phyloP scores from a whole-genome alignment of 2,329 filamentous ascomycete genomes.

The Fusarium sp. region DNA sequence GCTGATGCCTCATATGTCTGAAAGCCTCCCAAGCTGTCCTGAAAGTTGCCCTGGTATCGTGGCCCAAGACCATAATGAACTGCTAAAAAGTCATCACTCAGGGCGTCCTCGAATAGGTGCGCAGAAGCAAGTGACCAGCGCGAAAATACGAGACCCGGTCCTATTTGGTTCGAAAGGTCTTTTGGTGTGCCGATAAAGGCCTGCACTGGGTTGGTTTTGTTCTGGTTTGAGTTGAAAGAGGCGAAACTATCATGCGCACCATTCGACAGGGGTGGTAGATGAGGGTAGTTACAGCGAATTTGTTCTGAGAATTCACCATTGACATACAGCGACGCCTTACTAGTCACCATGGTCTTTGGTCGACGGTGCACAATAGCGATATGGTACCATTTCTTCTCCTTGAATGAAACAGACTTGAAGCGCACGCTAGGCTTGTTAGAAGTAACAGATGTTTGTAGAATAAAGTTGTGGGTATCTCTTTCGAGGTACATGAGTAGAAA shows the following conservation, averaged over 20 bases:
- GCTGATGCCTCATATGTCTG: constrained; percentile 97
- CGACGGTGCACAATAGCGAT: constrained; percentile 88
- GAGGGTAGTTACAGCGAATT: constrained; percentile 88
- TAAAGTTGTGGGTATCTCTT: constrained; percentile 92
- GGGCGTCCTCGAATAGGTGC: constrained; percentile 86
- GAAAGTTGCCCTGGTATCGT: constrained; percentile 94
- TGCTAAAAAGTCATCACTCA: constrained; percentile 92
- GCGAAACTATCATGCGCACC: constrained; percentile 76
- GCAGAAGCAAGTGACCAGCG: constrained; percentile 92
- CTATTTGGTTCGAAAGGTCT: constrained; percentile 82
- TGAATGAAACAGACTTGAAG: constrained; percentile 87
- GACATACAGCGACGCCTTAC: constrained; percentile 89
- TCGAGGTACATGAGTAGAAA: constrained; percentile 95
- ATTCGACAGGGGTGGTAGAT: constrained; percentile 75
- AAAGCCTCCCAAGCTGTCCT: constrained; percentile 94
- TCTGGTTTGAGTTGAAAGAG: constrained; percentile 71
- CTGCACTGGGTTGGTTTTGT: constrained; percentile 79
- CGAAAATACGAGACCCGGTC: constrained; percentile 79
- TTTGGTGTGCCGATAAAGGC: constrained; percentile 94
- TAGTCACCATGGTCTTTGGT: constrained; percentile 79
- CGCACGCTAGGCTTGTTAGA: constrained; percentile 89
- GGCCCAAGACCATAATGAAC: constrained; percentile 92
- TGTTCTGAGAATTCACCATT: constrained; percentile 96
- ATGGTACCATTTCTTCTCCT: constrained; percentile 89
- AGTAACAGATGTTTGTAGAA: constrained; percentile 93